Evolutionary conservation across 2,329 filamentous ascomycete species (phyloP).

Genomic region (Apiospora saccharicola): DNA sequence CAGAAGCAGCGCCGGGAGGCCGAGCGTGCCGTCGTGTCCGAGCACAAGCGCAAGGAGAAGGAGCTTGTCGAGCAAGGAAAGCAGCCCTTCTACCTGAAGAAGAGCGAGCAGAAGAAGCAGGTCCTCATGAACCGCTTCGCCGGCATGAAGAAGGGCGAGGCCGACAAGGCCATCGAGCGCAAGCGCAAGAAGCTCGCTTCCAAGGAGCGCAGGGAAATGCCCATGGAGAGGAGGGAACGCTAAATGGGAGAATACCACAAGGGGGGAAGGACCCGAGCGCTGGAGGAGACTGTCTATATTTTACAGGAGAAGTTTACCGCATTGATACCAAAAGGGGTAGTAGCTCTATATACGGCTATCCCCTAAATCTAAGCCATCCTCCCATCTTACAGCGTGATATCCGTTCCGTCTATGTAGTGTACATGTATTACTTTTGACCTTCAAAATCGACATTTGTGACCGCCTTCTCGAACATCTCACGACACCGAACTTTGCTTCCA

Average conservation of each 20-base stretch:
- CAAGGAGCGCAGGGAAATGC: conserved; percentile 84
- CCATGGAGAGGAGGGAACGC: conserved; percentile 56
- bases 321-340: conserved; percentile 8
- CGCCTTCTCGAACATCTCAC: conserved; percentile 76
- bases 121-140: conserved; percentile 81
- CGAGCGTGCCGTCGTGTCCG: conserved; percentile 71
- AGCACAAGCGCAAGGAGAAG: conserved; percentile 84
- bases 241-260: neutral
- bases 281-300: conserved; percentile 15
- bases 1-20: conserved; percentile 74
- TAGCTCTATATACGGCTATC: neutral
- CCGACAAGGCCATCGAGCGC: conserved; percentile 84
- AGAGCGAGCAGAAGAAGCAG: conserved; percentile 88
- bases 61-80: conserved; percentile 87
- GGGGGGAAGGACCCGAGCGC: neutral
- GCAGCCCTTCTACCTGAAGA: conserved; percentile 92
- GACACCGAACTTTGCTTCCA: conserved; percentile 82
- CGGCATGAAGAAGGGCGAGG: conserved; percentile 83
- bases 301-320: conserved; percentile 1
- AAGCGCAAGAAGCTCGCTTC: conserved; percentile 87
- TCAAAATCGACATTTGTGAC: conserved; percentile 46
- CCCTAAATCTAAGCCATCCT: conserved; percentile 3
- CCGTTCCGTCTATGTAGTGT: conserved; percentile 7
- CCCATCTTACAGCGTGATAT: conserved; percentile 8
- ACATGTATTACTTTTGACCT: conserved; percentile 28